phyloP scores from a whole-genome alignment of 2,329 filamentous ascomycete genomes.

The Blastomyces gilchristii region DNA sequence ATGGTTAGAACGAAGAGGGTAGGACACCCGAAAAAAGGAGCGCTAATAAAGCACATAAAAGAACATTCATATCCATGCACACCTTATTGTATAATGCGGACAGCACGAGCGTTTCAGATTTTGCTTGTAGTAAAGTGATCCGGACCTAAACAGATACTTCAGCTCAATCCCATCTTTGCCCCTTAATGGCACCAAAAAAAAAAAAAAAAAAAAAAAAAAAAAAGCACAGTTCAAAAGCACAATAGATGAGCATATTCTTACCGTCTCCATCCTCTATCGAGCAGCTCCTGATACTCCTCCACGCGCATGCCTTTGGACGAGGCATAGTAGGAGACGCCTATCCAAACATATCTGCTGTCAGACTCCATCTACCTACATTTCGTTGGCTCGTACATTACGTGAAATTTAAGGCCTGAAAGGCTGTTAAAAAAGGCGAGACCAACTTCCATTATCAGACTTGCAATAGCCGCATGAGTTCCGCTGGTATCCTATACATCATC shows the following conservation, averaged over 20 bases:
- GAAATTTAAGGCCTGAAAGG: conserved; percentile 1
- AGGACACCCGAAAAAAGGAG: neutral
- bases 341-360: neutral
- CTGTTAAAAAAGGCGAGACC: conserved; percentile 25
- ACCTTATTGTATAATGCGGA: conserved; percentile 59
- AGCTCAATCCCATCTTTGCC: conserved; percentile 2
- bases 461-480: conserved; percentile 41
- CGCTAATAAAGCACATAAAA: neutral
- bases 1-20: neutral
- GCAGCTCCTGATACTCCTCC: conserved; percentile 39
- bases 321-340: conserved; percentile 39
- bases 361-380: neutral
- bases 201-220: neutral
- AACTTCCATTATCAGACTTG: conserved; percentile 37
- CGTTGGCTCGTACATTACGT: neutral
- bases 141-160: conserved; percentile 30
- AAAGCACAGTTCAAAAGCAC: conserved; percentile 7
- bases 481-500: conserved; percentile 33
- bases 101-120: conserved; percentile 70
- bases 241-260: conserved; percentile 17
- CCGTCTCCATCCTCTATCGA: conserved; percentile 42
- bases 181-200: neutral
- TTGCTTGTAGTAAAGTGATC: conserved; percentile 41
- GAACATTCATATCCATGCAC: conserved; percentile 2
- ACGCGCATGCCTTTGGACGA: conserved; percentile 35